Evolutionary conservation across 345 rosid genomes (phyloP).

Genomic region (Citrus reticulata): DNA sequence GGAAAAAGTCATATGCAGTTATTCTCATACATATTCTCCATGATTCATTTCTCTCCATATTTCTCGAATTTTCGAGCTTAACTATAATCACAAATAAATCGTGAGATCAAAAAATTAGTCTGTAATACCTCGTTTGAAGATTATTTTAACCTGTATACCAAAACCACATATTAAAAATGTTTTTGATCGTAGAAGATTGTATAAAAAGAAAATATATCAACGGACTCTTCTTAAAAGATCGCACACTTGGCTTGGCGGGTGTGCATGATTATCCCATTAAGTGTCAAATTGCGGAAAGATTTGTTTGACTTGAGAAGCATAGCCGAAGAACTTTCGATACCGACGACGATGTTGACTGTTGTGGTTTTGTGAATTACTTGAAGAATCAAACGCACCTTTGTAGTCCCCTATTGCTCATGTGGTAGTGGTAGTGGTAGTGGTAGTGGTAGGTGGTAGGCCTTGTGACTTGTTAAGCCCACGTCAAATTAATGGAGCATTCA

Average conservation of each 20-base stretch:
- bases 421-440: background rate
- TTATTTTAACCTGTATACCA: background rate
- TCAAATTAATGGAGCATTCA: background rate
- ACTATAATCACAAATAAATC: too few relatives aligned
- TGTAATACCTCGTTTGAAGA: background rate
- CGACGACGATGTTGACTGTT: background rate
- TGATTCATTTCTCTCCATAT: too few relatives aligned
- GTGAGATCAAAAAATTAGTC: too few relatives aligned
- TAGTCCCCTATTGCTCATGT: background rate
- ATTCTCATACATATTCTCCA: too few relatives aligned
- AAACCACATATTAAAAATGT: background rate
- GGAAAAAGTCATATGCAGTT: too few relatives aligned
- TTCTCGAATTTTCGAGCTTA: too few relatives aligned
- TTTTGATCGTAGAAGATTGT: background rate
- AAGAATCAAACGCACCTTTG: background rate
- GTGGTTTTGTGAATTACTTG: background rate
- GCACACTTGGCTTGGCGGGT: constrained; percentile 13
- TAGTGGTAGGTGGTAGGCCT: background rate
- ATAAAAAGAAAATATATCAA: background rate
- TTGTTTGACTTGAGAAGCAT: background rate
- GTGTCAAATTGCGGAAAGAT: background rate
- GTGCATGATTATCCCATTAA: background rate
- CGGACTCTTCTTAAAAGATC: background rate
- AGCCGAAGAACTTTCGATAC: background rate
- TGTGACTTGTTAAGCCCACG: background rate